A percentile compares a stretch with the other conserved stretches of the same genome.
These are phyloP conservation scores for Clonostachys rhizophaga DNA, from an alignment of 2,329 filamentous ascomycete genomes.

Conservation along the genomic window DNA sequence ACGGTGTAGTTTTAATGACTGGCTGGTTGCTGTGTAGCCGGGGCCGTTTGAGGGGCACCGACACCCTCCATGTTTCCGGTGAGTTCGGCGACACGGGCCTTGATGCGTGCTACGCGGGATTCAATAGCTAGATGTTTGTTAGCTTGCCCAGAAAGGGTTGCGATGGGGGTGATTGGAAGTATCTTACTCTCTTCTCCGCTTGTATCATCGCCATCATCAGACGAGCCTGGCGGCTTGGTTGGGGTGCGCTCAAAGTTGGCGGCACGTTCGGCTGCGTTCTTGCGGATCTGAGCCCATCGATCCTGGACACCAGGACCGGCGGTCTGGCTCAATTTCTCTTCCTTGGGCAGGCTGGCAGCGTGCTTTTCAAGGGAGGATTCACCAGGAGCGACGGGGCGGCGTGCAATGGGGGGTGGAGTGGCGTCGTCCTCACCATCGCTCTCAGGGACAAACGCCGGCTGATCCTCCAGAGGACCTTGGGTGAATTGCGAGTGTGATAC, in stretches of 20 bases:
- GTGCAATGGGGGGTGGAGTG: slow-evolving; percentile 45
- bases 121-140: slow-evolving; percentile 70
- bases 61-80: slow-evolving; percentile 75
- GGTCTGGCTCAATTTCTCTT: slow-evolving; percentile 25
- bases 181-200: slow-evolving; percentile 24
- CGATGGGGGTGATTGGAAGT: neutral
- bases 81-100: slow-evolving; percentile 90
- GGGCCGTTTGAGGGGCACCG: slow-evolving; percentile 18
- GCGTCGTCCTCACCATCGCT: slow-evolving; percentile 39
- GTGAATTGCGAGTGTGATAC: slow-evolving; percentile 66
- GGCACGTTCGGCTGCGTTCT: slow-evolving; percentile 84
- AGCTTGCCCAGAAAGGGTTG: slow-evolving; percentile 4
- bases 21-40: too few relatives aligned
- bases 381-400: slow-evolving; percentile 18
- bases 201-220: slow-evolving; percentile 5
- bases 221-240: slow-evolving; percentile 50
- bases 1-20: too few relatives aligned
- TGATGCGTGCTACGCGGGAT: slow-evolving; percentile 93
- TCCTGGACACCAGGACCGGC: slow-evolving; percentile 48
- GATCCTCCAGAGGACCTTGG: slow-evolving; percentile 82
- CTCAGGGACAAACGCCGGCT: slow-evolving; percentile 76
- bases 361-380: slow-evolving; percentile 4
- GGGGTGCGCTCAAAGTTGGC: slow-evolving; percentile 17
- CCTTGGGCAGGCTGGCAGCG: slow-evolving; percentile 30
- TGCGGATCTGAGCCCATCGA: slow-evolving; percentile 92